These are phyloP conservation scores for Tarenaya hassleriana DNA, from an alignment of 345 rosid genomes.

Conservation along the genomic window DNA sequence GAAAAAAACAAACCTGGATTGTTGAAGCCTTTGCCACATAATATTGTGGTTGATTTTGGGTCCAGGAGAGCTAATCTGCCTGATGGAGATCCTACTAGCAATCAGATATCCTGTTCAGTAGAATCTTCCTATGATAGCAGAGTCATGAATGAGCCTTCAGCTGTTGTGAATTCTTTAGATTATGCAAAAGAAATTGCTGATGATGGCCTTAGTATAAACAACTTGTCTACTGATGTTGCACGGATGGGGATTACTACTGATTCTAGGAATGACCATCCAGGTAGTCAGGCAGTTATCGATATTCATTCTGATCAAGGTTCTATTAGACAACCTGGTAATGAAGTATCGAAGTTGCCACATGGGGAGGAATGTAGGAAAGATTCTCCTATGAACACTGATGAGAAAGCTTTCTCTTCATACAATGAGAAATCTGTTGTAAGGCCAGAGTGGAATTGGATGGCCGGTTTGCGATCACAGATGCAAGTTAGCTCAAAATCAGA, in stretches of 20 bases:
- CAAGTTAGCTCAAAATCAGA: conserved; percentile 24
- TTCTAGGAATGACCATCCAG: conserved; percentile 31
- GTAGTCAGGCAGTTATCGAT: conserved; percentile 24
- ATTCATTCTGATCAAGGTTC: conserved; percentile 35
- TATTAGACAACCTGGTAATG: conserved; percentile 33
- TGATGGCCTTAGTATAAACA: conserved; percentile 21
- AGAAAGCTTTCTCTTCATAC: conserved; percentile 23
- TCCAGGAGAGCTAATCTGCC: conserved; percentile 24
- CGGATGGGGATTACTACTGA: conserved; percentile 34
- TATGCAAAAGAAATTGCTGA: conserved; percentile 13
- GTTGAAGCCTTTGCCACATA: conserved; percentile 18
- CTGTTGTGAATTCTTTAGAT: conserved; percentile 21
- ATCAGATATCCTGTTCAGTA: conserved; percentile 21
- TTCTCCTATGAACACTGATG: conserved; percentile 15
- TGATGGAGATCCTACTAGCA: conserved; percentile 16
- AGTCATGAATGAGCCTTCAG: conserved; percentile 18
- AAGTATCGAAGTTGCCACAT: conserved; percentile 26
- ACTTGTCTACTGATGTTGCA: conserved; percentile 30
- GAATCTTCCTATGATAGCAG: conserved; percentile 26
- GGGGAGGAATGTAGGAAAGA: conserved; percentile 29
- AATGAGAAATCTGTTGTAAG: conserved; percentile 26
- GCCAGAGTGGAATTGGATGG: conserved; percentile 36
- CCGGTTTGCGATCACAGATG: conserved; percentile 25
- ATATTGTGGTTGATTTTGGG: conserved; percentile 14
- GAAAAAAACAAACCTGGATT: conserved; percentile 13